Evolutionary conservation across 2,329 filamentous ascomycete species (phyloP).

Genomic region (Lizonia empirigonia): DNA sequence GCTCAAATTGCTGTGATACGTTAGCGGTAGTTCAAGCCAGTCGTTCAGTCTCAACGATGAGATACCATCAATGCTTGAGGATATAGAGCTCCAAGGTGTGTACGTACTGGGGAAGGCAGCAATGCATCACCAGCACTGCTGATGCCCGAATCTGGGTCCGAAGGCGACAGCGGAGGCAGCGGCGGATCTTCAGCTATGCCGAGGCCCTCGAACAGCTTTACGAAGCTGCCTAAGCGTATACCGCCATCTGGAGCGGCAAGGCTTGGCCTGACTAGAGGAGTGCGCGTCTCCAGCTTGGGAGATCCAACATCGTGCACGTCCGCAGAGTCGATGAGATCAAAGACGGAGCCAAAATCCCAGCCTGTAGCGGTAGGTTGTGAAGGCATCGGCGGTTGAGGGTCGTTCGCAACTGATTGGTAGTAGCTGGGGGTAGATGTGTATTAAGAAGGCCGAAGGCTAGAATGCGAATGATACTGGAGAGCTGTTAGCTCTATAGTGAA

Average conservation of each 20-base stretch:
- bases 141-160: constrained; percentile 35
- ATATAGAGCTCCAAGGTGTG: not conserved
- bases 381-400: constrained; percentile 33
- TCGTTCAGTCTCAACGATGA: not conserved
- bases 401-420: not conserved
- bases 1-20: not conserved
- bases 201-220: constrained; percentile 53
- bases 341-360: constrained; percentile 56
- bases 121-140: constrained; percentile 54
- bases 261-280: constrained; percentile 4
- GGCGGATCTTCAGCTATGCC: constrained; percentile 40
- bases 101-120: constrained; percentile 21
- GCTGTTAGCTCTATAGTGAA: constrained; percentile 18
- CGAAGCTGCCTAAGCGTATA: constrained; percentile 52
- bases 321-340: constrained; percentile 48
- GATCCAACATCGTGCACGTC: constrained; percentile 30
- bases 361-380: constrained; percentile 44
- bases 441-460: constrained; percentile 19
- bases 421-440: constrained; percentile 1
- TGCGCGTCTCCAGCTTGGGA: constrained; percentile 22
- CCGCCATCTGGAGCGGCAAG: constrained; percentile 19
- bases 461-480: constrained; percentile 20
- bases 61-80: not conserved
- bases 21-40: not conserved
- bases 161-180: constrained; percentile 26